Conservation (phyloP, 768 basidiomycete genomes). For the Hygrophorus russula region DNA sequence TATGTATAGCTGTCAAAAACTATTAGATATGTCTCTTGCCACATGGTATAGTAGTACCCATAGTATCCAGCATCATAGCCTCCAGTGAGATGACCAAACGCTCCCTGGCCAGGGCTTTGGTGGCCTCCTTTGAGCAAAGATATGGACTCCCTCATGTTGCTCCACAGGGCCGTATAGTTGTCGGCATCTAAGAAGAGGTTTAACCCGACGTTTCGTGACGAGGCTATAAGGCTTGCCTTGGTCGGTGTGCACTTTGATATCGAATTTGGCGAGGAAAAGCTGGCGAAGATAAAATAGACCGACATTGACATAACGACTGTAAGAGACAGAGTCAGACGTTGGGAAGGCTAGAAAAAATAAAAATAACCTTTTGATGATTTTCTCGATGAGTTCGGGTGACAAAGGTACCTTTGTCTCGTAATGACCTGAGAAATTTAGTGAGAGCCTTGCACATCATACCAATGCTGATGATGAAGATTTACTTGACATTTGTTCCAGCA, state of each 20-base stretch:
- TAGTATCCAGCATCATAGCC: slow-evolving; percentile 67
- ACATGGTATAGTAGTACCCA: slow-evolving; percentile 26
- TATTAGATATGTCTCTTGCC: neutral
- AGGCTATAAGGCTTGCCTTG: slow-evolving; percentile 30
- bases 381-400: slow-evolving; percentile 61
- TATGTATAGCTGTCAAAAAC: slow-evolving; percentile 44
- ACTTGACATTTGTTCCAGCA: slow-evolving; percentile 66
- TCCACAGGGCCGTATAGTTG: slow-evolving; percentile 78
- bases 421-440: slow-evolving; percentile 24
- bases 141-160: slow-evolving; percentile 53
- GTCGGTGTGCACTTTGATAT: slow-evolving; percentile 64
- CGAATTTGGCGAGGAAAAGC: slow-evolving; percentile 75
- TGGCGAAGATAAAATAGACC: slow-evolving; percentile 78
- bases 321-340: neutral
- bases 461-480: too few species aligned
- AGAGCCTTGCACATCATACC: too few species aligned
- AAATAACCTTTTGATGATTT: slow-evolving; percentile 64
- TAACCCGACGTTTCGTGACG: slow-evolving; percentile 1
- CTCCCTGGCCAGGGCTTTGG: slow-evolving; percentile 56
- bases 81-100: slow-evolving; percentile 69
- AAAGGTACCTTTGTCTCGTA: slow-evolving; percentile 65
- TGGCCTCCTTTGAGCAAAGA: slow-evolving; percentile 57
- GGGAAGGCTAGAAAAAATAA: neutral
- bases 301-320: slow-evolving; percentile 66
- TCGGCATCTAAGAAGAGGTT: slow-evolving; percentile 30